phyloP scores from a whole-genome alignment of 805 yeast genomes.

The Pichia nanzhaoensis region DNA sequence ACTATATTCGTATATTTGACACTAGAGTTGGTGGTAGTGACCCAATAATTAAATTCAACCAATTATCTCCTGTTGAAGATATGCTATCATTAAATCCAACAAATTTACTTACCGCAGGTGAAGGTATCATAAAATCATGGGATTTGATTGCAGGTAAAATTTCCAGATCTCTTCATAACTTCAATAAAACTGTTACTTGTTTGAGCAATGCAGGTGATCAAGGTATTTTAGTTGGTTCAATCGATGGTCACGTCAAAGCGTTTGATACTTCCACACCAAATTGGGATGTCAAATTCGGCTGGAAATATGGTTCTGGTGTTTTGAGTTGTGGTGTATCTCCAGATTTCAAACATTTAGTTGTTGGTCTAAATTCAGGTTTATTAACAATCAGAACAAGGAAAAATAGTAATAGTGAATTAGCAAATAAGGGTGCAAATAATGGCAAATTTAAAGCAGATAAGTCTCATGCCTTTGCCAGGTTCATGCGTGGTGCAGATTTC shows the following conservation, averaged over 20 bases:
- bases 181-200: slow-evolving; percentile 90
- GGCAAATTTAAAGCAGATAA: slow-evolving; percentile 32
- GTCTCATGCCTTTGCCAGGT: slow-evolving; percentile 63
- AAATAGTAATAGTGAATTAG: slow-evolving; percentile 42
- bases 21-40: slow-evolving; percentile 46
- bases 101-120: slow-evolving; percentile 73
- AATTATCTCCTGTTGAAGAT: slow-evolving; percentile 79
- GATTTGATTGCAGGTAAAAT: slow-evolving; percentile 75
- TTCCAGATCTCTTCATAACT: slow-evolving; percentile 69
- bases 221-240: slow-evolving; percentile 87
- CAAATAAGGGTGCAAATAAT: slow-evolving; percentile 19
- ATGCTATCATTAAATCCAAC: slow-evolving; percentile 69
- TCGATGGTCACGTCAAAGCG: slow-evolving; percentile 96
- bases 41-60: slow-evolving; percentile 62
- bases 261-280: slow-evolving; percentile 66
- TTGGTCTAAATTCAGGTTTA: slow-evolving; percentile 87
- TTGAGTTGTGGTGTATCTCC: slow-evolving; percentile 88
- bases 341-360: slow-evolving; percentile 77
- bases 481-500: slow-evolving; percentile 89
- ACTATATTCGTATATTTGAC: slow-evolving; percentile 76
- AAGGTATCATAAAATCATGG: slow-evolving; percentile 82
- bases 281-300: slow-evolving; percentile 91
- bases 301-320: slow-evolving; percentile 96
- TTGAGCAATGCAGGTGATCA: slow-evolving; percentile 64
- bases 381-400: slow-evolving; percentile 84